A percentile compares a stretch with the other conserved stretches of the same genome.
These are phyloP conservation scores for Magnolia kwangsiensis DNA, from an alignment of 164 flowering plant species.

Conservation along the genomic window DNA sequence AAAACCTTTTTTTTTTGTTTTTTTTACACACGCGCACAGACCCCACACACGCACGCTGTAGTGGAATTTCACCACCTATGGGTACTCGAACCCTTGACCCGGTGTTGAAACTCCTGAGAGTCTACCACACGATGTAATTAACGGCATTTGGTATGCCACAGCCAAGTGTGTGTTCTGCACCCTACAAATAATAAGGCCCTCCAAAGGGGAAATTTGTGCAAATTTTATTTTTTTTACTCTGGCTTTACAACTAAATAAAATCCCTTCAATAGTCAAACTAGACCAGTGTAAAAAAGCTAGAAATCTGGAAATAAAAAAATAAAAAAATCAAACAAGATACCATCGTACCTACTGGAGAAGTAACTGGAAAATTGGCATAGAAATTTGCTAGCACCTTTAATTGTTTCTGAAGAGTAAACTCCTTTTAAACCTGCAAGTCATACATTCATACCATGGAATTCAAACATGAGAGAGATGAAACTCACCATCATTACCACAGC, in stretches of 20 bases:
- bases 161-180: too few relatives aligned
- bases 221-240: background rate
- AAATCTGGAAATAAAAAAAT: background rate
- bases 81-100: too few relatives aligned
- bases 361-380: slow-evolving; percentile 39
- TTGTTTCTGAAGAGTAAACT: slow-evolving; percentile 60
- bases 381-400: slow-evolving; percentile 62
- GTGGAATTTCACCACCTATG: too few relatives aligned
- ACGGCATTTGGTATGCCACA: too few relatives aligned
- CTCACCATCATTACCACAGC: background rate
- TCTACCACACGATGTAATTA: too few relatives aligned
- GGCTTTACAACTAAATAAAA: background rate
- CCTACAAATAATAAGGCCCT: too few relatives aligned
- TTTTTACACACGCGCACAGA: too few relatives aligned
- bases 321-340: background rate
- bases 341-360: slow-evolving; percentile 41
- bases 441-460: background rate
- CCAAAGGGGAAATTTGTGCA: background rate
- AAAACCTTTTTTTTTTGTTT: too few relatives aligned
- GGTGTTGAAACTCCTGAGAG: too few relatives aligned
- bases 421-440: slow-evolving; percentile 62
- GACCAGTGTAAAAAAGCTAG: background rate
- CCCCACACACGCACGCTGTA: too few relatives aligned
- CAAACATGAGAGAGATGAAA: slow-evolving; percentile 7
- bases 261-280: too few relatives aligned